Evolutionary conservation across 768 basidiomycete genomes (phyloP), one percentile per base, ranked within the genome.

Genomic region (Boletus tomentosulus): DNA sequence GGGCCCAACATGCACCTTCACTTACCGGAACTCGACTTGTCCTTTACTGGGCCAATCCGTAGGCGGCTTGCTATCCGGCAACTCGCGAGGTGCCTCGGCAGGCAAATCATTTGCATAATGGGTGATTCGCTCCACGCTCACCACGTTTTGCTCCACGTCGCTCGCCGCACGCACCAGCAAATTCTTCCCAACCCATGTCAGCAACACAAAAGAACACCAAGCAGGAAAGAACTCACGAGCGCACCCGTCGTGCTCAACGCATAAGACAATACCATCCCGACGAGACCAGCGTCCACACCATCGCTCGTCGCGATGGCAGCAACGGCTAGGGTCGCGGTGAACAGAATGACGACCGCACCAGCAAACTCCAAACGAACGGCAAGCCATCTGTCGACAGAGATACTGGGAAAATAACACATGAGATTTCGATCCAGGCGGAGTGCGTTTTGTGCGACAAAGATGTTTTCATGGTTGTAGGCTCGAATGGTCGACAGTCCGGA

Each of bases 81-180:
- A n/a, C n/a, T n/a, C n/a, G n/a, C n/a, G n/a, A n/a, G n/a, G n/a
- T n/a, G n/a, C n/a, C n/a, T n/a, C n/a, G n/a, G n/a, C n/a, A n/a
- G n/a, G n/a, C n/a, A n/a, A n/a, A n/a, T n/a, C n/a, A n/a, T n/a
- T n/a, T n/a, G n/a, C n/a, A n/a, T n/a, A n/a, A n/a, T n/a, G n/a
- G n/a, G n/a, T n/a, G n/a, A n/a, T n/a, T n/a, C n/a, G n/a, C n/a
- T n/a, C n/a, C n/a, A n/a, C n/a, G n/a, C n/a, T n/a, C n/a, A n/a
- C n/a, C n/a, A n/a, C n/a, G n/a, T n/a, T n/a, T n/a, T 94, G 89
- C 65, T 96, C 93, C 13, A 94, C 90, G 67, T 95, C 93, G 60
- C 85, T 88, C 3, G 88, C 85, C 9, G 86, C 85, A 31, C 89
- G 81, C 27, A 92, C 89, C 6, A 91, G 76, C 87, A 88, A 89